Base-by-base conservation (phyloP, 1,284 basidiomycete genomes). In the Boletus mariae region DNA sequence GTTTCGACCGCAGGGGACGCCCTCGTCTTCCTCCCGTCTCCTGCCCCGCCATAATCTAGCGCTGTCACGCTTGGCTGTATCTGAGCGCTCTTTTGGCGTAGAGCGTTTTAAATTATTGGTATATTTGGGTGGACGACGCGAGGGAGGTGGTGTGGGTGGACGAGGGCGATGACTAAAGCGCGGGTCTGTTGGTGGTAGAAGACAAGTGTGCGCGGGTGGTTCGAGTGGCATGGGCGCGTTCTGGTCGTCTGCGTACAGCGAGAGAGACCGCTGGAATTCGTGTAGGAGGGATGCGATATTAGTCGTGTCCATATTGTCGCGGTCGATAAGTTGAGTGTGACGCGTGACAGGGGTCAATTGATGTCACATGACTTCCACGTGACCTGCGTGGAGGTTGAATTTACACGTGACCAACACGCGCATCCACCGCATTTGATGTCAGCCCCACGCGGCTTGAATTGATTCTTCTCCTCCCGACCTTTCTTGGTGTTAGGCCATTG, bases 401-500 rank as follows among this genome's bases (percentile, higher is more conserved):
- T 58, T 50, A 0, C 66, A 71, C 69, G 66, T 68, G 66, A 71
- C 7, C 57, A 53, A 68, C 66, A 70, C 68, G 66, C 43, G 41
- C 41, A 43, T 26, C 25, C 38, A 40, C 54, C 15, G 31, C 10
- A 29, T 42, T 37, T 32, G 17, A 20, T 26, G 51, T 48, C 45
- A 52, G 51, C 51, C 51, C 37, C 51, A 17, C 17, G 38, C 17
- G 38, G 17, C 17, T 10, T 12, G 11, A n/a, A 31, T 44, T 17
- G 4, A 4, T 17, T 48, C 23, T 31, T 52, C 7, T 12, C 26
- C 26, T 13, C 23, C 20, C 52, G 56, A 59, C 64, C 17, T 64
- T 67, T 67, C 64, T 58, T 66, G 67, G 67, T 66, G 67, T 69
- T 69, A 72, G 67, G 67, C 67, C 67, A 47, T 59, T 58, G 60